Conservation (phyloP, 768 basidiomycete species). For the Fistulinella prunicolor region DNA sequence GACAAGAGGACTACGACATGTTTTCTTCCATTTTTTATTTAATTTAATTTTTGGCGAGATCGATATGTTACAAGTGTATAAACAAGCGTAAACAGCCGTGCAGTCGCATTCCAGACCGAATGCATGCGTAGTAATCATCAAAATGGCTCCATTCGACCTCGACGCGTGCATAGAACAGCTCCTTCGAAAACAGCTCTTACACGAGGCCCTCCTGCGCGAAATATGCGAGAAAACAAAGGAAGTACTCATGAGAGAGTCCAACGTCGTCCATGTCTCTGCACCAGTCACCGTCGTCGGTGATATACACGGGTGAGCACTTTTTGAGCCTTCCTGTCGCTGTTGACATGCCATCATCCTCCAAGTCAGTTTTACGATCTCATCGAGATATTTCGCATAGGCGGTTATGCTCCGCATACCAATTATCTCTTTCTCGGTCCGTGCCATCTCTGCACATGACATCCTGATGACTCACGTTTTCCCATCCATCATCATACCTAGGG, state of each 20-base stretch:
- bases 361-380: constrained; percentile 99
- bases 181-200: constrained; percentile 87
- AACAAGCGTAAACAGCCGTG: constrained; percentile 21
- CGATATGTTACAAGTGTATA: constrained; percentile 2
- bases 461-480: constrained; percentile 7
- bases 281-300: constrained; percentile 99
- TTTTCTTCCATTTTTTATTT: constrained; percentile 9
- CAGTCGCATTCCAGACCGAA: constrained; percentile 5
- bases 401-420: constrained; percentile 94
- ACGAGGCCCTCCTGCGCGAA: constrained; percentile 91
- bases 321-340: constrained; percentile 3
- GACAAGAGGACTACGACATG: background rate
- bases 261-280: constrained; percentile 94
- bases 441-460: background rate
- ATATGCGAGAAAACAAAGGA: constrained; percentile 99
- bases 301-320: constrained; percentile 86
- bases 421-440: constrained; percentile 93
- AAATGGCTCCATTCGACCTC: constrained; percentile 75
- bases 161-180: constrained; percentile 94
- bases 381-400: constrained; percentile 98
- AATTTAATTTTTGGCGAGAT: constrained; percentile 11
- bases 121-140: constrained; percentile 6
- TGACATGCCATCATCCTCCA: constrained; percentile 38
- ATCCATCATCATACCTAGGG: constrained; percentile 45
- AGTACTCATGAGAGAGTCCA: constrained; percentile 97